These are phyloP conservation scores for Cubamyces sp. DNA, from an alignment of 768 basidiomycete species.

Conservation along the genomic window DNA sequence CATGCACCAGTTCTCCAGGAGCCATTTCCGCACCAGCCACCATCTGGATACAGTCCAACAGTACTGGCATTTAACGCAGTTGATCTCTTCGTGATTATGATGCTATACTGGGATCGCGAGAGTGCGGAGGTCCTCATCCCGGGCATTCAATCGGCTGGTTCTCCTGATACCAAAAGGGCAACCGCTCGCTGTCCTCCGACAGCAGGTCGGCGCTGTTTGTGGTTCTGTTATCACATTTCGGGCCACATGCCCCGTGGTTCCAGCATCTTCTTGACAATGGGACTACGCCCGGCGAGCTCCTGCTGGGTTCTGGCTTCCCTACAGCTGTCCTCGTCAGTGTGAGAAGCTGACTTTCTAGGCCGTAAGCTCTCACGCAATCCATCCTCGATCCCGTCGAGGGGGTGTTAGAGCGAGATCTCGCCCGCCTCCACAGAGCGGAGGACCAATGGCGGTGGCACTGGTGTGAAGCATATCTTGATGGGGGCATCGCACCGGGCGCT, in stretches of 20 bases:
- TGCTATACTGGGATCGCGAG: no score
- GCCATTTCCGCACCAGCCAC: no score
- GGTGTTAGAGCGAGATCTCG: conserved; percentile 1
- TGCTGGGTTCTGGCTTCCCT: not conserved
- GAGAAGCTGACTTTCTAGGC: not conserved
- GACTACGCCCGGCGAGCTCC: no score
- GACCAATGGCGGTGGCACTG: conserved; percentile 3
- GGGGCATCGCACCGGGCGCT: conserved; percentile 10
- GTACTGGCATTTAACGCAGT: no score
- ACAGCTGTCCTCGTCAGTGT: not conserved
- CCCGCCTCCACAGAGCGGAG: not conserved
- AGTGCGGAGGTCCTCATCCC: not conserved
- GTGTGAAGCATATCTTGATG: conserved; percentile 8
- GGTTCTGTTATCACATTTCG: not conserved
- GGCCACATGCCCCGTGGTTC: conserved; percentile 5
- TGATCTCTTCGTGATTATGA: no score
- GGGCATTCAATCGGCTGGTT: not conserved
- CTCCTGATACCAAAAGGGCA: not conserved
- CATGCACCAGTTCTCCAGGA: no score
- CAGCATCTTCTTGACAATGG: not conserved
- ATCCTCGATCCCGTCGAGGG: not conserved
- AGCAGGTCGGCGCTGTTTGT: conserved; percentile 6
- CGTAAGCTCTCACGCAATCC: not conserved
- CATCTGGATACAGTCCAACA: no score
- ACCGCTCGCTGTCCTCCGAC: not conserved